These are phyloP conservation scores for Clarireedia paspali DNA, from an alignment of 2,329 filamentous ascomycete genomes.

Conservation along the genomic window DNA sequence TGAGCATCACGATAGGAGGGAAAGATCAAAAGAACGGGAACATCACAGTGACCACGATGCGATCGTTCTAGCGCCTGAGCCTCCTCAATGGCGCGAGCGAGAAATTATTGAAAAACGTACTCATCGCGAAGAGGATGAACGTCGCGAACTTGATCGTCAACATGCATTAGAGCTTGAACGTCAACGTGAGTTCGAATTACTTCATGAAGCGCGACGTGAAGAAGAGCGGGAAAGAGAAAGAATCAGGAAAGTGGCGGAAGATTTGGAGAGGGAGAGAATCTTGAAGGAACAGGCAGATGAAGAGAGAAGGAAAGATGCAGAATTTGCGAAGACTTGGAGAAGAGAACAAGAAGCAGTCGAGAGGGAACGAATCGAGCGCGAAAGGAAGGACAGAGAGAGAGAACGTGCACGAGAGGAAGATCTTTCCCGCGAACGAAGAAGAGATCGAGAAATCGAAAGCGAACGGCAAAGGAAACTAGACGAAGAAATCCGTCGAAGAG, in stretches of 20 bases:
- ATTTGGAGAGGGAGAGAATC: conserved; percentile 1
- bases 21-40: conserved; percentile 1
- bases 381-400: background rate
- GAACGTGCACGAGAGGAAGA: background rate
- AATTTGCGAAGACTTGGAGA: background rate
- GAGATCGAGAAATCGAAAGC: background rate
- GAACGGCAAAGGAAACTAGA: background rate
- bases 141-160: too few relatives aligned
- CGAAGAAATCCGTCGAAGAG: background rate
- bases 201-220: background rate
- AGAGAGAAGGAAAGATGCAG: background rate
- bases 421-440: background rate
- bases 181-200: background rate
- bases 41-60: background rate
- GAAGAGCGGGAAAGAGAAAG: background rate
- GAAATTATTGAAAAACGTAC: background rate
- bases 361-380: background rate
- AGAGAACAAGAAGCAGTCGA: background rate
- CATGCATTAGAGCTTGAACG: background rate
- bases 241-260: background rate
- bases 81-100: background rate
- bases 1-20: background rate
- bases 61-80: conserved; percentile 1
- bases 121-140: conserved; percentile 5
- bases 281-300: background rate